These are phyloP conservation scores for Beta corolliflora DNA, from an alignment of 179 eudicot species.

Conservation along the genomic window DNA sequence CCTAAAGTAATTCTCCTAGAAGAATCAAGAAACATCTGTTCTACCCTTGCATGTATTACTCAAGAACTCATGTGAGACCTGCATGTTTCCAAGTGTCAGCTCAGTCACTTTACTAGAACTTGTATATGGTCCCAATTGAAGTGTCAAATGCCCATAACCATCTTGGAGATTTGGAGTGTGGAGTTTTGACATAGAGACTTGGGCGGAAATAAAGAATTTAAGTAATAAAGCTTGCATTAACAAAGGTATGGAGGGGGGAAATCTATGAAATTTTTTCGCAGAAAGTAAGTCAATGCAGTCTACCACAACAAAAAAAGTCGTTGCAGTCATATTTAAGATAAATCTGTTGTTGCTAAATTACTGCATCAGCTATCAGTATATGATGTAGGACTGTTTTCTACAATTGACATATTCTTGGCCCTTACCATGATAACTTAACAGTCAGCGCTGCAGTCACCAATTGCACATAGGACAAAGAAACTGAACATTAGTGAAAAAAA, in stretches of 20 bases:
- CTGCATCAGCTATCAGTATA: not conserved
- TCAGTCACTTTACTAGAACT: not conserved
- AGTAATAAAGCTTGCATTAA: not conserved
- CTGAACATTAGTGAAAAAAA: not conserved
- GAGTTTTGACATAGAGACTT: not conserved
- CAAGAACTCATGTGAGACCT: not conserved
- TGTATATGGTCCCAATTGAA: not conserved
- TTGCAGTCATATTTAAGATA: not conserved
- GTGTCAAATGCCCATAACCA: not conserved
- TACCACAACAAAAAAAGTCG: no score
- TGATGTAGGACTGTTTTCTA: not conserved
- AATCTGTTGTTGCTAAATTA: not conserved
- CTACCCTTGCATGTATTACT: not conserved
- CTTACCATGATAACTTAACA: not conserved
- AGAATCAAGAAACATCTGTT: not conserved
- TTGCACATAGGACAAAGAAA: not conserved
- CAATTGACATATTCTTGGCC: no score
- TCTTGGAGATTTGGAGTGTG: not conserved
- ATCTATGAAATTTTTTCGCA: not conserved
- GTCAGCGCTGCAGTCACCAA: not conserved
- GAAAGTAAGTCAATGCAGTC: not conserved
- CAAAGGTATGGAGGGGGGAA: not conserved
- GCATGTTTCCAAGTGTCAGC: not conserved
- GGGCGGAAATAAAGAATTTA: not conserved
- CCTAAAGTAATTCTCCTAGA: not conserved